Base-by-base conservation (phyloP, 768 basidiomycete species). In the Cubamyces sp. region DNA sequence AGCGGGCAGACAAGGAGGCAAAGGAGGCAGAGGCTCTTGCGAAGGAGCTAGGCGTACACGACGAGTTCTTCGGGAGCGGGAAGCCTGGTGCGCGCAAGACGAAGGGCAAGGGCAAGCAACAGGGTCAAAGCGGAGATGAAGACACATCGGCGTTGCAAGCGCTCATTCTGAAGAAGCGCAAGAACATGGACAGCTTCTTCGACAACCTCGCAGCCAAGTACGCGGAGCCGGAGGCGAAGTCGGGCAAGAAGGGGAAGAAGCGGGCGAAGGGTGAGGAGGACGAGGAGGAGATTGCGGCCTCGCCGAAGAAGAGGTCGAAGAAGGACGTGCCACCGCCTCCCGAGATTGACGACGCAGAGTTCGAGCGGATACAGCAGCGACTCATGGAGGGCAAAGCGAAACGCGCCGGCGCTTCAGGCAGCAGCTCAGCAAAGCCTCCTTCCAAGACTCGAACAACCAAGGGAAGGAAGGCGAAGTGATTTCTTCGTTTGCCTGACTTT, bases 11-110 rank as follows among this genome's bases (percentile, higher is more conserved):
- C 64, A 89, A 87, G 72, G 94, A 96, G 73, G 92, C 92, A 1
- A 77, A 78, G 57, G 93, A 96, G 68, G 95, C 95, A 3, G 95
- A 93, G 74, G 79, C 83, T 19, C 76, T 88, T 43, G 95, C 95
- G 5, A 92, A 87, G 66, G 92, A 93, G 64, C 75, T 98, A 16
- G 95, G 94, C 2, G 91, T 97, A 11, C 96, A 94, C 93, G 94
- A 97, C 58, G 92, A 94, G 67, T 94, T 94, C 68, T 94, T 91
- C 70, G 92, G 90, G 5, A 85, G 80, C 64, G 92, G 90, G 3
- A 91, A 88, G 74, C 73, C 80, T 1, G 83, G 85, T 7, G 77
- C 84, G 39, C 80, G 85, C 65, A 85, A 84, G 74, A 75, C 75
- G 15, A 84, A 84, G 46, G 78, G 76, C 12, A 87, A 85, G 67